Evolutionary conservation across 345 rosid genomes (phyloP).

Genomic region (Gossypium raimondii): DNA sequence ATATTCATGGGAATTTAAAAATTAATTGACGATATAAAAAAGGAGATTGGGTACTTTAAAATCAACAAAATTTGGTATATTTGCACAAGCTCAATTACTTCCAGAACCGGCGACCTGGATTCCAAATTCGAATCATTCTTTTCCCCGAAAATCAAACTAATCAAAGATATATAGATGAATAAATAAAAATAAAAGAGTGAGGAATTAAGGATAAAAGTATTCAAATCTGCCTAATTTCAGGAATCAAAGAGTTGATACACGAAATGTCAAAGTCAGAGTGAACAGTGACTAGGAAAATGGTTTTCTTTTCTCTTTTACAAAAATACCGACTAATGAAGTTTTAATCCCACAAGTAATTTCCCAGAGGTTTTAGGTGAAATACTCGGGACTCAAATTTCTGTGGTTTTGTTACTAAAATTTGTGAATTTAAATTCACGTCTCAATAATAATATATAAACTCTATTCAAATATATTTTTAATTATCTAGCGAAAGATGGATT

Average conservation of each 20-base stretch:
- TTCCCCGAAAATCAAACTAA: background rate
- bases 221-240: background rate
- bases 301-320: too few relatives aligned
- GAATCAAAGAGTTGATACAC: background rate
- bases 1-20: background rate
- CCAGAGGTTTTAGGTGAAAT: background rate
- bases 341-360: background rate
- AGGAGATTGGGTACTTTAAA: background rate
- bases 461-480: too few relatives aligned
- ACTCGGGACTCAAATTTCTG: too few relatives aligned
- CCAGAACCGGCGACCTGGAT: constrained; percentile 2
- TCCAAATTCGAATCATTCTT: background rate
- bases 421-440: too few relatives aligned
- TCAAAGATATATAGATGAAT: background rate
- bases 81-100: background rate
- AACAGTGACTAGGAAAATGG: background rate
- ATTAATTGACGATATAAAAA: background rate
- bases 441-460: too few relatives aligned
- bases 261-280: background rate
- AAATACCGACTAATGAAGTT: background rate
- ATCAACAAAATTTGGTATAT: background rate
- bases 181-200: background rate
- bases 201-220: background rate
- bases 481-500: too few relatives aligned
- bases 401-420: too few relatives aligned